Percentiles rank a stretch among this genome's conserved stretches.
Conservation (phyloP, 768 basidiomycete genomes). For the Mycena rosella region DNA sequence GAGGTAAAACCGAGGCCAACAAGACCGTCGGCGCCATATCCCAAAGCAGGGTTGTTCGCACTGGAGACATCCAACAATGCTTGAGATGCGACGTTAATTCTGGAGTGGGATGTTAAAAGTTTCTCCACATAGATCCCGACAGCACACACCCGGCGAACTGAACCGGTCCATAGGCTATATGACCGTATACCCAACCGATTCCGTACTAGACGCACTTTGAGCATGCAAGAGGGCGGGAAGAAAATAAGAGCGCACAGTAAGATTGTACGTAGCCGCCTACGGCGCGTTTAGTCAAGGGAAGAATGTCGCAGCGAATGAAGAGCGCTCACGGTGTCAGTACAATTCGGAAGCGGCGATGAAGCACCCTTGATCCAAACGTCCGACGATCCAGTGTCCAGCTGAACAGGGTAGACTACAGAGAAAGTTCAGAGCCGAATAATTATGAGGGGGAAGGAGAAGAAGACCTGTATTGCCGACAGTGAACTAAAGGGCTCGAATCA, state of each 20-base stretch:
- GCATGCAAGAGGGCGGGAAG: background rate
- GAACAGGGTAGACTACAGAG: slow-evolving; percentile 72
- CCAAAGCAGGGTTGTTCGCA: slow-evolving; percentile 80
- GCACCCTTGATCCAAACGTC: slow-evolving; percentile 80
- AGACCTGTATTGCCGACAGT: slow-evolving; percentile 73
- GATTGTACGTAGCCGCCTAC: slow-evolving; percentile 65
- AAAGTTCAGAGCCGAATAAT: slow-evolving; percentile 26
- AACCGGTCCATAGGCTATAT: slow-evolving; percentile 70
- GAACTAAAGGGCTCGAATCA: slow-evolving; percentile 58
- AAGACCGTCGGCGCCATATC: slow-evolving; percentile 79
- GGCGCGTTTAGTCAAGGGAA: background rate
- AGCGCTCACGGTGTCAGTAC: slow-evolving; percentile 61
- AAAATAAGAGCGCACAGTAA: slow-evolving; percentile 64
- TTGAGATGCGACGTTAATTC: slow-evolving; percentile 75
- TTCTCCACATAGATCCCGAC: slow-evolving; percentile 3
- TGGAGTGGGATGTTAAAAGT: slow-evolving; percentile 42
- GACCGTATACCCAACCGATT: slow-evolving; percentile 82
- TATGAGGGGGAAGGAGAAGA: slow-evolving; percentile 45
- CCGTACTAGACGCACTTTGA: slow-evolving; percentile 69
- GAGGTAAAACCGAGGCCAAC: slow-evolving; percentile 83
- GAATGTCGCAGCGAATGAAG: slow-evolving; percentile 12
- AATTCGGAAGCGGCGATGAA: slow-evolving; percentile 61
- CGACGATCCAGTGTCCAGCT: slow-evolving; percentile 88
- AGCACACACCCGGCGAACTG: slow-evolving; percentile 76
- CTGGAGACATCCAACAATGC: slow-evolving; percentile 74